phyloP scores from a whole-genome alignment of 2,329 filamentous ascomycete species.

The Beauveria varroae region DNA sequence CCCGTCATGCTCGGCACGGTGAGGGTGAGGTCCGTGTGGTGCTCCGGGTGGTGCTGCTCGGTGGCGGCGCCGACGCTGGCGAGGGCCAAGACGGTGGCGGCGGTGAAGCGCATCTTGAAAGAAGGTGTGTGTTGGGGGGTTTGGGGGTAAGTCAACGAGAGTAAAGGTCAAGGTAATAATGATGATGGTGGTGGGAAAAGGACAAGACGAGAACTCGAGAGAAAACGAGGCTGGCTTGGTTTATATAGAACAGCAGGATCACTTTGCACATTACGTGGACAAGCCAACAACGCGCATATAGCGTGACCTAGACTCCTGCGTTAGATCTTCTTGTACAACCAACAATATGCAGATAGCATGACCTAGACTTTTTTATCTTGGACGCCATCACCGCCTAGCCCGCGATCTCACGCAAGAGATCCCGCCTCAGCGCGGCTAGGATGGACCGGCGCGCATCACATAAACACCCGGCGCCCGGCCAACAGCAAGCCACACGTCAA shows the following conservation, averaged over 20 bases:
- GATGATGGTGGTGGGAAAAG: background rate
- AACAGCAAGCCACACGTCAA: background rate
- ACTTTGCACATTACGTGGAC: background rate
- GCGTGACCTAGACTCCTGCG: too few species aligned
- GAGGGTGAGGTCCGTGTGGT: background rate
- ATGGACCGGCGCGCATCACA: background rate
- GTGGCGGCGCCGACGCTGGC: slow-evolving; percentile 23
- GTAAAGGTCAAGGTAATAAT: background rate
- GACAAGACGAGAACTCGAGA: too few species aligned
- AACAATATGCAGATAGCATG: too few species aligned
- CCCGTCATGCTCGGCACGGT: background rate
- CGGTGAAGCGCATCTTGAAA: slow-evolving; percentile 6
- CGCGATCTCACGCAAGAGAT: background rate
- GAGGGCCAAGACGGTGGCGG: slow-evolving; percentile 5
- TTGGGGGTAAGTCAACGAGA: background rate
- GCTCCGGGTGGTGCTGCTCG: background rate
- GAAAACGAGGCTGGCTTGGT: background rate
- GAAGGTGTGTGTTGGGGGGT: background rate
- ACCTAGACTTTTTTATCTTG: background rate
- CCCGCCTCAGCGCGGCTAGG: background rate
- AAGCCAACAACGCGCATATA: background rate
- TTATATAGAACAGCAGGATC: slow-evolving; percentile 1
- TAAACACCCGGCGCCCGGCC: background rate
- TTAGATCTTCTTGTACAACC: too few species aligned
- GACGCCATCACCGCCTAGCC: background rate